Percentiles rank a stretch among this genome's conserved stretches.
Evolutionary conservation across 306 rosid species (phyloP).

Genomic region (Ziziphus jujuba): DNA sequence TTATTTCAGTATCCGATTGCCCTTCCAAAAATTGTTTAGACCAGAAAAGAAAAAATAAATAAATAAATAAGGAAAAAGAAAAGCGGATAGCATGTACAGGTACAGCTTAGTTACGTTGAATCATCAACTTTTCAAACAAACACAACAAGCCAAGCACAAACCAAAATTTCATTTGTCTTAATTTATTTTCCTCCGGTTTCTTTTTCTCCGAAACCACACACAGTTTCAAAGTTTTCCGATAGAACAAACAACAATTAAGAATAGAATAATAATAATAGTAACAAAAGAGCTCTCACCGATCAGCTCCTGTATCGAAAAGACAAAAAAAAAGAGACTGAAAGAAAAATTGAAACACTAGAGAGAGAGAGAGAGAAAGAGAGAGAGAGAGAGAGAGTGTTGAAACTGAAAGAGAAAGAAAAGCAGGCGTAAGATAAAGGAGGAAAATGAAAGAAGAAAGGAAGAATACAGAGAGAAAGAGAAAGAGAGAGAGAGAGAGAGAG

Average conservation of each 20-base stretch:
- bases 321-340: background rate
- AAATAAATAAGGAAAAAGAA: background rate
- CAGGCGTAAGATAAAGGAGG: background rate
- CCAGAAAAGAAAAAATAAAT: background rate
- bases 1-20: no score
- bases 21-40: no score
- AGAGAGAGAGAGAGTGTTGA: background rate
- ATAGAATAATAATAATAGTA: background rate
- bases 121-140: background rate
- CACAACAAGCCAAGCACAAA: background rate
- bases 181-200: background rate
- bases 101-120: background rate
- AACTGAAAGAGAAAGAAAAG: background rate
- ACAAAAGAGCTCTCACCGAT: background rate
- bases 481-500: background rate
- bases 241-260: background rate
- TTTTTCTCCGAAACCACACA: background rate
- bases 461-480: constrained; percentile 1
- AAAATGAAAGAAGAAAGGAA: background rate
- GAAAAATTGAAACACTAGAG: background rate
- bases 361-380: background rate
- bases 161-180: background rate
- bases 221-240: background rate
- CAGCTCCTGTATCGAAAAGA: constrained; percentile 15
- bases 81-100: background rate